phyloP scores from a whole-genome alignment of 768 basidiomycete genomes.

The Rhodocollybia butyracea region DNA sequence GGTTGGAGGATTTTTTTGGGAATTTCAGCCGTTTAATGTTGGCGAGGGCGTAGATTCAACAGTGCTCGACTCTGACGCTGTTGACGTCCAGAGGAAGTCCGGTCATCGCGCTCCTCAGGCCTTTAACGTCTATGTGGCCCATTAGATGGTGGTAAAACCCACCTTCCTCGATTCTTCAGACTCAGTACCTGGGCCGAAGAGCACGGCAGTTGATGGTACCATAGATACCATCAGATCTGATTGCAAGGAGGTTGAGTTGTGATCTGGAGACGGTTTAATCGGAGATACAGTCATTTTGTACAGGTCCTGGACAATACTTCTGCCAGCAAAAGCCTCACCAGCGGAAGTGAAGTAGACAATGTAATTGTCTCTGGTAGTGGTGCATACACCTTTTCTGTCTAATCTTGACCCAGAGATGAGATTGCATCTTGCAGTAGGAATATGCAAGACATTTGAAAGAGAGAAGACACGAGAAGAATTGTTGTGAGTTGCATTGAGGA shows the following conservation, averaged over 20 bases:
- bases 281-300: no score
- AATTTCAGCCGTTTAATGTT: no score
- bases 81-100: conserved; percentile 5
- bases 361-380: background rate
- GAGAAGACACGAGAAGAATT: background rate
- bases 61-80: no score
- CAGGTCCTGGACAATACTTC: background rate
- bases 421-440: conserved; percentile 10
- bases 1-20: no score
- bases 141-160: no score
- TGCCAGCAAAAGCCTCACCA: background rate
- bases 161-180: background rate
- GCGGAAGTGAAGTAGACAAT: background rate
- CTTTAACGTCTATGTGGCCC: conserved; percentile 17
- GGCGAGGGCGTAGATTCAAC: no score
- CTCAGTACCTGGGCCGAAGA: background rate
- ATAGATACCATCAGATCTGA: background rate
- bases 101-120: conserved; percentile 11
- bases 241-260: no score
- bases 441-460: conserved; percentile 7
- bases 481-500: conserved; percentile 5
- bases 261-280: no score
- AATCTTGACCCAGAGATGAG: conserved; percentile 13
- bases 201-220: background rate
- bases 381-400: conserved; percentile 11